These are phyloP conservation scores for Scutellospora calospora DNA, from an alignment of 371 early-diverging fungal genomes.

Conservation along the genomic window DNA sequence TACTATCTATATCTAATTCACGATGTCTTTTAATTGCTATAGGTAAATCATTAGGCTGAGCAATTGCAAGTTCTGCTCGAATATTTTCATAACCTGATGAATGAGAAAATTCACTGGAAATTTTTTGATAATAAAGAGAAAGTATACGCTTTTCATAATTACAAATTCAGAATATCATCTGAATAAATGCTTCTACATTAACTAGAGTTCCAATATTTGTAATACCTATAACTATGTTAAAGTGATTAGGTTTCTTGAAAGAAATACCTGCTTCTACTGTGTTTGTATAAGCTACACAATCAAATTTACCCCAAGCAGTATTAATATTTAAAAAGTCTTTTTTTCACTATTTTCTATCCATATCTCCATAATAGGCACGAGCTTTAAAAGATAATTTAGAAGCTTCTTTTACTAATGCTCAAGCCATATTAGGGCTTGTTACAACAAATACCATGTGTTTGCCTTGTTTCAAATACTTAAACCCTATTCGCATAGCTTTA, in stretches of 20 bases:
- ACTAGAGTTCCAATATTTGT: conserved; percentile 36
- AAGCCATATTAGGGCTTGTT: conserved; percentile 28
- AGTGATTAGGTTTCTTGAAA: background rate
- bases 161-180: conserved; percentile 31
- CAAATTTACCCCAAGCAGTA: background rate
- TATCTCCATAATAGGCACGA: background rate
- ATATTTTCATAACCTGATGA: conserved; percentile 31
- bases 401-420: conserved; percentile 38
- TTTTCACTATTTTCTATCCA: conserved; percentile 7
- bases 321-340: background rate
- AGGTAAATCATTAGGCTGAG: conserved; percentile 5
- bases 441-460: conserved; percentile 27
- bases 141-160: background rate
- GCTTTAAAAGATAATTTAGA: conserved; percentile 19
- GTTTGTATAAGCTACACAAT: background rate
- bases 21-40: conserved; percentile 19
- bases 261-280: background rate
- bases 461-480: conserved; percentile 25
- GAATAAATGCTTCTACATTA: conserved; percentile 28
- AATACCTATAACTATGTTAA: background rate
- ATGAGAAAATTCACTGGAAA: background rate
- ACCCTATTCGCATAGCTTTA: conserved; percentile 39
- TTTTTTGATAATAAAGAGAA: background rate
- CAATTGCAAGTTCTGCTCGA: conserved; percentile 18
- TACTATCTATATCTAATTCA: conserved; percentile 17